Evolutionary conservation across 208 protist species (phyloP).

Genomic region (Porcisia deanei): DNA sequence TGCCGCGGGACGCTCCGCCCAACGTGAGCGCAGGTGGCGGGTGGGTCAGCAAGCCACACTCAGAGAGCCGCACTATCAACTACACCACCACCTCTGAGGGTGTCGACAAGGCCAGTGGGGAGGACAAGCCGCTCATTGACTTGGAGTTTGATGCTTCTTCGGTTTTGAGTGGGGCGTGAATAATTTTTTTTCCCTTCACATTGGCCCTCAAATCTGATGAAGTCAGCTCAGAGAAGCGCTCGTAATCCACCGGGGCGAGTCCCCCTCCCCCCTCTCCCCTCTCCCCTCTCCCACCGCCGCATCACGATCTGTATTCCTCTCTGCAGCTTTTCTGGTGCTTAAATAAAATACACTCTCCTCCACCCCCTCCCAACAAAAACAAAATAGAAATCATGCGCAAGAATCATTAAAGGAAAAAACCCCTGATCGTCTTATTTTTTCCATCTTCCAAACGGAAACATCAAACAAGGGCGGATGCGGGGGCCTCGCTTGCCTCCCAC

Average conservation of each 20-base stretch:
- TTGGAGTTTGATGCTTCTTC: conserved; percentile 11
- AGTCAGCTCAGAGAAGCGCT: too few species aligned
- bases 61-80: not conserved
- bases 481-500: too few species aligned
- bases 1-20: not conserved
- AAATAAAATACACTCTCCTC: too few species aligned
- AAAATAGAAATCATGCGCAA: too few species aligned
- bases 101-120: not conserved
- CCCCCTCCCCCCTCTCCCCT: not conserved
- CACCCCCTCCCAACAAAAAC: too few species aligned
- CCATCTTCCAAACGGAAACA: too few species aligned
- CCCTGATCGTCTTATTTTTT: too few species aligned
- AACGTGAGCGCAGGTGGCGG: not conserved
- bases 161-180: not conserved
- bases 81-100: not conserved
- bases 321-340: too few species aligned
- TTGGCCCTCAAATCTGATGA: not conserved
- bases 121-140: conserved; percentile 15
- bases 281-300: not conserved
- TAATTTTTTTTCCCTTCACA: too few species aligned
- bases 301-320: too few species aligned
- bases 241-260: not conserved
- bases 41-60: not conserved
- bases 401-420: too few species aligned
- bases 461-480: too few species aligned